A percentile compares a stretch with the other conserved stretches of the same genome.
Conservation (phyloP, 1,139 yeast species). For the Barnettozyma hawaiiensis region DNA sequence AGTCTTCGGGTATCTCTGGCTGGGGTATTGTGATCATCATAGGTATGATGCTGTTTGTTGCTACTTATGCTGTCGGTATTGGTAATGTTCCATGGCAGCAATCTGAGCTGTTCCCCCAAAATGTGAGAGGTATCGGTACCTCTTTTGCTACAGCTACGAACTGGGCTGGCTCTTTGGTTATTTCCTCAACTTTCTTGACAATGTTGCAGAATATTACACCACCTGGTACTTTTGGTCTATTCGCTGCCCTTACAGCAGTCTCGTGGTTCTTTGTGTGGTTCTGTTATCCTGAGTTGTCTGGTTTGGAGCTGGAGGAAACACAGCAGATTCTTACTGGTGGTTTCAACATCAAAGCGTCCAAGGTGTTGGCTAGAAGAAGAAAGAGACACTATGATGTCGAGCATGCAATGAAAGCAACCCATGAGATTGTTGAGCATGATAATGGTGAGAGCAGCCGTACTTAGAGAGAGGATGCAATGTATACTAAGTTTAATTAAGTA, state of each 20-base stretch:
- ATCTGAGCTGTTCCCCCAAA: conserved; percentile 87
- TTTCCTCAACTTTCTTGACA: conserved; percentile 86
- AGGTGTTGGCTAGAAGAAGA: conserved; percentile 53
- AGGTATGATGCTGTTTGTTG: conserved; percentile 82
- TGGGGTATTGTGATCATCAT: conserved; percentile 88
- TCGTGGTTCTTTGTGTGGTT: conserved; percentile 71
- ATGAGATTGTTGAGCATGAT: conserved; percentile 22
- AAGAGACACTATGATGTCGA: conserved; percentile 24
- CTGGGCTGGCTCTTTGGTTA: conserved; percentile 92
- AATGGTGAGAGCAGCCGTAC: not conserved
- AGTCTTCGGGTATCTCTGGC: conserved; percentile 43
- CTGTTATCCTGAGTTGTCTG: conserved; percentile 89
- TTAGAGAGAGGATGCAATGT: not conserved
- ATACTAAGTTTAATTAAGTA: not conserved
- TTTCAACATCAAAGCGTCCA: conserved; percentile 72
- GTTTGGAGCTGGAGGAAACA: conserved; percentile 86
- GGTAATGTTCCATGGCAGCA: conserved; percentile 99
- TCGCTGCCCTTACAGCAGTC: conserved; percentile 72
- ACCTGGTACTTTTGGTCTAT: conserved; percentile 87
- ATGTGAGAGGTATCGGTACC: conserved; percentile 87
- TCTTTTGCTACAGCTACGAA: conserved; percentile 90
- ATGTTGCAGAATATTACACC: conserved; percentile 93
- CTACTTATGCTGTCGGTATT: conserved; percentile 86
- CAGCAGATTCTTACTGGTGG: conserved; percentile 76
- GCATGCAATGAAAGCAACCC: conserved; percentile 21